These are phyloP conservation scores for Trichoderma polysporum DNA, from an alignment of 2,329 filamentous ascomycete genomes.

Conservation along the genomic window DNA sequence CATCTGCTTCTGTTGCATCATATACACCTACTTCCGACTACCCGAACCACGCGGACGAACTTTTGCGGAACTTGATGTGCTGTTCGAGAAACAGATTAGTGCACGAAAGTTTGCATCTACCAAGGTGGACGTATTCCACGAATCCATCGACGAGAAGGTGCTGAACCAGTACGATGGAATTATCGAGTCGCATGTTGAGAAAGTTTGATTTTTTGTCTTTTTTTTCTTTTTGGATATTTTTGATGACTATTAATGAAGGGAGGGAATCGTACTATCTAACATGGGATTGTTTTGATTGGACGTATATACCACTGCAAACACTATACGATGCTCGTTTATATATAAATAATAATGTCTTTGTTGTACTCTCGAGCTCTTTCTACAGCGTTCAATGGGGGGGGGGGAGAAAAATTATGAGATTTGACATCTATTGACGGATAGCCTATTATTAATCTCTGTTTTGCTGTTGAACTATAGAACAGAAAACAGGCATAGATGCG, in stretches of 20 bases:
- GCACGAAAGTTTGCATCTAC: constrained; percentile 70
- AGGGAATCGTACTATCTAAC: not conserved
- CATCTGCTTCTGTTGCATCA: constrained; percentile 74
- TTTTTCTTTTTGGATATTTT: not conserved
- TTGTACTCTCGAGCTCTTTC: not conserved
- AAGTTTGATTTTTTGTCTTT: not conserved
- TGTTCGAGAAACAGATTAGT: constrained; percentile 72
- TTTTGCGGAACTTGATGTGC: constrained; percentile 81
- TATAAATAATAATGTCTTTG: constrained; percentile 1
- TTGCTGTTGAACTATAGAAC: not conserved
- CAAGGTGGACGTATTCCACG: constrained; percentile 56
- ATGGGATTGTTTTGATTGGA: not conserved
- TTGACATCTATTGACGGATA: constrained; percentile 2
- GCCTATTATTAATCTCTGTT: constrained; percentile 2
- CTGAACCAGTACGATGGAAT: constrained; percentile 49
- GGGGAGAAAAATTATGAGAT: not conserved
- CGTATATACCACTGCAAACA: constrained; percentile 8
- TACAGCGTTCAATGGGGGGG: not conserved
- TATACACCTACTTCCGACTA: constrained; percentile 61
- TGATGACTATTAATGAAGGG: not conserved
- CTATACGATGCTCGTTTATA: not conserved
- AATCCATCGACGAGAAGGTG: constrained; percentile 48
- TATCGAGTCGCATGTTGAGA: constrained; percentile 24
- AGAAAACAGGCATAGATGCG: not conserved
- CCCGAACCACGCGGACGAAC: constrained; percentile 78